phyloP scores from a whole-genome alignment of 2,329 filamentous ascomycete species.

The Rosellinia necatrix region DNA sequence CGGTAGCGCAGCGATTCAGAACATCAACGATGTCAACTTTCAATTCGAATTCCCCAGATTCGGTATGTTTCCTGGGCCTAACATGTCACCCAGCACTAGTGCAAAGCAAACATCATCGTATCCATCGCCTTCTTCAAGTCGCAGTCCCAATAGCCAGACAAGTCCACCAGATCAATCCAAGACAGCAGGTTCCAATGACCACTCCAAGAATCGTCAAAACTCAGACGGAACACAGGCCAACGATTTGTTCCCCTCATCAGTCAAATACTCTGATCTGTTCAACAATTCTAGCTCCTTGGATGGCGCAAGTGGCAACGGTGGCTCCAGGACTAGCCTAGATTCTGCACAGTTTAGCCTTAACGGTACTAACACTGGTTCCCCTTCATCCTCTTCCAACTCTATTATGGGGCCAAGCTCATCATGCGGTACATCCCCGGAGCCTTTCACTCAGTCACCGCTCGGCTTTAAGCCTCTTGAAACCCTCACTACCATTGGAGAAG shows the following conservation, averaged over 20 bases:
- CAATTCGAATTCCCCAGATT: conserved; percentile 97
- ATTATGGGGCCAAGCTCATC: conserved; percentile 65
- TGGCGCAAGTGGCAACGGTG: conserved; percentile 48
- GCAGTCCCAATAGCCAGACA: conserved; percentile 39
- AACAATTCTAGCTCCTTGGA: conserved; percentile 50
- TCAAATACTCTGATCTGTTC: conserved; percentile 63
- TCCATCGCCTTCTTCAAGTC: conserved; percentile 35
- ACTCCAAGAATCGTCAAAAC: conserved; percentile 44
- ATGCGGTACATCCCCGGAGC: conserved; percentile 79
- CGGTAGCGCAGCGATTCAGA: conserved; percentile 57
- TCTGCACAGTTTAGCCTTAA: conserved; percentile 53
- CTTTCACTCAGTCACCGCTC: conserved; percentile 71
- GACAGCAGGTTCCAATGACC: conserved; percentile 39
- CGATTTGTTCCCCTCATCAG: conserved; percentile 49
- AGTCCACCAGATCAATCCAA: conserved; percentile 44
- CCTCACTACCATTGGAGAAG: conserved; percentile 68
- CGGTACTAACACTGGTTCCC: conserved; percentile 65
- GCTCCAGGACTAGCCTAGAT: conserved; percentile 57
- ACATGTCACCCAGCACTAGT: conserved; percentile 19
- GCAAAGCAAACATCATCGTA: conserved; percentile 31
- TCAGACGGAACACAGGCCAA: conserved; percentile 46
- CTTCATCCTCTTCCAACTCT: conserved; percentile 66
- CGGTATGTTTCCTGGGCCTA: conserved; percentile 67
- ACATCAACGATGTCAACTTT: conserved; percentile 77
- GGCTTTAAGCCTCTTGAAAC: conserved; percentile 67